These are phyloP conservation scores for Geoglossum cookeanum DNA, from an alignment of 2,329 filamentous ascomycete genomes.

Conservation along the genomic window DNA sequence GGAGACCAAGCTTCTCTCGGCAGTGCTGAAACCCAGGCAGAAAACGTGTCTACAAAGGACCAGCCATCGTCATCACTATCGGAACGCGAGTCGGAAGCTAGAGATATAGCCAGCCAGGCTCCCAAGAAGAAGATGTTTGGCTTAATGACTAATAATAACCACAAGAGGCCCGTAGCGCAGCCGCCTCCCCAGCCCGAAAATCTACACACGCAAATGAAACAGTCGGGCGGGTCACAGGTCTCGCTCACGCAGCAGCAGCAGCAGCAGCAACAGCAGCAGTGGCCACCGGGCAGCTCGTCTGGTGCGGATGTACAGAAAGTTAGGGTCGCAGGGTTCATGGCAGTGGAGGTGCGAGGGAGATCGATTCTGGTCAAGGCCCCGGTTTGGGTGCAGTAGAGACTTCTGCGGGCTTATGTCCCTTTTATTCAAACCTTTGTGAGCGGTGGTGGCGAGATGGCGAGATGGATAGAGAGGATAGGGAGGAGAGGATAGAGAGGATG, in stretches of 20 bases:
- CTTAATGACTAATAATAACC: not conserved
- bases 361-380: constrained; percentile 6
- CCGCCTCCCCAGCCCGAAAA: not conserved
- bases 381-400: constrained; percentile 3
- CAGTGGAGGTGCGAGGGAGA: constrained; percentile 5
- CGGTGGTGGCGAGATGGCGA: too few species aligned
- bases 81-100: not conserved
- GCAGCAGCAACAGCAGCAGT: not conserved
- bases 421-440: not conserved
- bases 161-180: not conserved
- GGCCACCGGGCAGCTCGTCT: not conserved
- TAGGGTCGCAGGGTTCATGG: constrained; percentile 6
- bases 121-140: not conserved
- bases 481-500: too few species aligned
- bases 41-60: not conserved
- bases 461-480: too few species aligned
- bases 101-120: not conserved
- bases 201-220: constrained; percentile 1
- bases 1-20: constrained; percentile 2
- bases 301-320: constrained; percentile 2
- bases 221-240: not conserved
- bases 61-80: not conserved
- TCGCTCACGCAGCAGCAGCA: not conserved
- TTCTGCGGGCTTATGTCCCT: not conserved
- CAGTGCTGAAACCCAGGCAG: not conserved